Evolutionary conservation across 495 filamentous ascomycete species (phyloP), one percentile per base, ranked within the genome.

Genomic region (Hyaloscypha variabilis): DNA sequence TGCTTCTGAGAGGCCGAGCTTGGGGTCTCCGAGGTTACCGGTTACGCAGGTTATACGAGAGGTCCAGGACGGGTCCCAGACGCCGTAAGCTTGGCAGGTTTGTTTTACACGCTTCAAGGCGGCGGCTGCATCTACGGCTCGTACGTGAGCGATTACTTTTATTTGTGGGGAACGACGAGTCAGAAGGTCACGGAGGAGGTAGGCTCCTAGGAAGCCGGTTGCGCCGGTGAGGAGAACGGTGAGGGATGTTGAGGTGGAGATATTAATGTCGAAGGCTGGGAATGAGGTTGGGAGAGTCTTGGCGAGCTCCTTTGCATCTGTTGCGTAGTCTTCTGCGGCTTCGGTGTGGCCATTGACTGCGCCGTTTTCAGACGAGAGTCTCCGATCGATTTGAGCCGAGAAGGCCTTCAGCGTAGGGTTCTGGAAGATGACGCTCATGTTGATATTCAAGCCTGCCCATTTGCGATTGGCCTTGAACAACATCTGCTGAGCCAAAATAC

Each of bases 181-280:
- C 0, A 97, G 81, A 11, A 97, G 74, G 30, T 96, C 91, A 21
- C 78, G 82, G 8, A 98, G 80, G 25, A 97, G 84, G 66, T 91
- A 94, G 0, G 91, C 87, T 25, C 95, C 95, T 8, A 97, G 76
- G 79, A 97, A 98, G 10, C 94, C 94, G 34, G 95, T 97, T 0
- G 90, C 92, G 31, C 94, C 95, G 17, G 95, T 97, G 6, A 97
- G 79, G 72, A 99, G 89, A 23, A 94, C 79, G 0, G 88, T 76
- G 70, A 72, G 69, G 69, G 72, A 13, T 79, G 69, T 56, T 69
- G 71, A n/a, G 1, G 67, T 23, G 8, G 67, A 63, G 29, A 82
- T 53, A 23, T 80, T 64, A 53, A 80, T 74, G 49, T 81, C 76
- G 26, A 54, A 57, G 2, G 72, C 51, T 62, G 70, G 66, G 66